Evolutionary conservation across 179 eudicot species (phyloP), one percentile per base, ranked within the genome.

Genomic region (Sideroxylon spinosum): DNA sequence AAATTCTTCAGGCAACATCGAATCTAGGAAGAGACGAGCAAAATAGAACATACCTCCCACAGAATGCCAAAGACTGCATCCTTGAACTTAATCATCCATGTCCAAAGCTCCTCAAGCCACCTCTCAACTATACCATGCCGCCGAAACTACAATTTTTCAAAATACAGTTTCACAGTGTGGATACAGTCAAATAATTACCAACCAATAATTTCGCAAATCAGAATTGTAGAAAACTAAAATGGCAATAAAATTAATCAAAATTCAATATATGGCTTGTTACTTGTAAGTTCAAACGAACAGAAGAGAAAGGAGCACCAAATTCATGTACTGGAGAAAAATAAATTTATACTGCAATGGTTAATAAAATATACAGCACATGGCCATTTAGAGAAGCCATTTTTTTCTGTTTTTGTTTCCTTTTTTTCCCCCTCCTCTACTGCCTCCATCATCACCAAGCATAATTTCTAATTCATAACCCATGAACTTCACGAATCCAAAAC

Each of bases 81-180:
- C 86, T 88, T 91, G 80, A 89, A 89, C 82, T 85, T 91, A 64
- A 82, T 63, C 93, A 94, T 87, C 87, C 90, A 87, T 72, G 83
- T 80, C 99, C 98, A 95, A 20, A 88, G 86, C 77, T 91, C 96
- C 78, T 89, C 93, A 78, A 88, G 89, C 98, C 98, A 91, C 83
- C 90, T 88, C 86, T 95, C 97, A 79, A 93, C 94, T 77, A 85
- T 84, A 85, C 90, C 96, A 82, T 79, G 94, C 79, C 82, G 90
- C 75, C 80, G 88, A 88, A 91, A 92, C 99, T 93, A 86, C 78
- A 90, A 59, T 79, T 75, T 62, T 76, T 78, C 66, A 79, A 82
- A 81, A 66, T 23, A 63, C n/a, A 75, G 68, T 64, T 73, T 22
- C 69, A 67, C 23, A 74, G 73, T 75, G 50, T 55, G 75, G 60